phyloP scores from a whole-genome alignment of 2,329 filamentous ascomycete genomes.

The Ceratocystis huliohia region DNA sequence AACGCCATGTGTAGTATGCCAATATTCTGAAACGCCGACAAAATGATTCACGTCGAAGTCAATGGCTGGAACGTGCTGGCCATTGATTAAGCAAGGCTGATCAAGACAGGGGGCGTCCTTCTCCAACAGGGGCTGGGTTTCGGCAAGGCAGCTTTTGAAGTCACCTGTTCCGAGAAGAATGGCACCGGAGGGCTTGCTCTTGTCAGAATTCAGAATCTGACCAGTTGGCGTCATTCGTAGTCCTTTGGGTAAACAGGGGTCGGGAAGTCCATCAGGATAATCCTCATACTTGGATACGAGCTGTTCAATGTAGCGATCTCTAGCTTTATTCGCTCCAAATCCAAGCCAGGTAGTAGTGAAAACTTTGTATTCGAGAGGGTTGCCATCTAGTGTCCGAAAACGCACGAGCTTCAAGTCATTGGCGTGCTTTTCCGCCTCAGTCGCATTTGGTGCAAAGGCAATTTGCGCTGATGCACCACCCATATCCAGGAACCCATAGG shows the following conservation, averaged over 20 bases:
- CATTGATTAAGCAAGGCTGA: constrained; percentile 76
- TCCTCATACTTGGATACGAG: constrained; percentile 56
- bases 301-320: constrained; percentile 67
- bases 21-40: constrained; percentile 94
- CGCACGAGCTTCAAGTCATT: constrained; percentile 79
- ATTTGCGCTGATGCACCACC: constrained; percentile 95
- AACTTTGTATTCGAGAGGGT: constrained; percentile 66
- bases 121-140: constrained; percentile 73
- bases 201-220: constrained; percentile 33
- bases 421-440: constrained; percentile 78
- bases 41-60: constrained; percentile 98
- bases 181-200: constrained; percentile 29
- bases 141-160: constrained; percentile 71
- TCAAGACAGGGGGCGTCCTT: constrained; percentile 79
- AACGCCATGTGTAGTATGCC: constrained; percentile 94
- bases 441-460: constrained; percentile 87
- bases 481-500: constrained; percentile 97
- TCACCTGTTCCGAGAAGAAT: constrained; percentile 69
- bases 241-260: constrained; percentile 78
- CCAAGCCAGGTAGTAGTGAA: constrained; percentile 96
- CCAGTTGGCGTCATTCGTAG: constrained; percentile 64
- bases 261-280: constrained; percentile 57
- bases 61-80: constrained; percentile 84
- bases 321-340: constrained; percentile 90
- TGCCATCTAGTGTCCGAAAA: constrained; percentile 70